Conservation (phyloP, 192 early-diverging fungal genomes). For the Chytriomyces confervae region DNA sequence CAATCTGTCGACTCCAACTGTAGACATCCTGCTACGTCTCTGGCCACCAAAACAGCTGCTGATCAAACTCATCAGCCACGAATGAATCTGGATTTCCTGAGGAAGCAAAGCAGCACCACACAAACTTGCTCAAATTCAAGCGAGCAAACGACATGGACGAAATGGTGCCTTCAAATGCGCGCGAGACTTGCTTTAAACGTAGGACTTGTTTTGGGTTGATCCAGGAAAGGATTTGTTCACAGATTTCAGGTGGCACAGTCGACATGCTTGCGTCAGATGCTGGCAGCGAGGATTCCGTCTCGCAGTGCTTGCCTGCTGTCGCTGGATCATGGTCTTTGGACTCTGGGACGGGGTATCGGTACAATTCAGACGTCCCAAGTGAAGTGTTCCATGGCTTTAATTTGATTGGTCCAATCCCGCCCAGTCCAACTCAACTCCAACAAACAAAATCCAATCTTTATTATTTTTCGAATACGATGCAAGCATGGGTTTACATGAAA, state of each 20-base stretch:
- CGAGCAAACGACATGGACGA: neutral
- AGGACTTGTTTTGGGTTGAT: neutral
- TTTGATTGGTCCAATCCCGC: no score
- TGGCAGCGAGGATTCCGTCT: no score
- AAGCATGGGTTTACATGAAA: slow-evolving; percentile 54
- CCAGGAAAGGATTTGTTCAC: neutral
- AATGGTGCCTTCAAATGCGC: neutral
- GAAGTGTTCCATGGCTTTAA: no score
- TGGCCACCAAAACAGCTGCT: neutral
- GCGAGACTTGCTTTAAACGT: neutral
- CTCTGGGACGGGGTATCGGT: no score
- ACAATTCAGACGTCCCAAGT: no score
- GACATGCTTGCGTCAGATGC: no score
- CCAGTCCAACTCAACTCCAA: no score
- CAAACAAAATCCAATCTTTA: no score
- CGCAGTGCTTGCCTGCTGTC: no score
- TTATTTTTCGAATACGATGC: no score
- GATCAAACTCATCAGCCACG: neutral
- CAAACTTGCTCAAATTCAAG: neutral
- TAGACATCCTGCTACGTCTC: neutral
- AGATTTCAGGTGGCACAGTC: neutral
- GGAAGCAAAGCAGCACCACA: neutral
- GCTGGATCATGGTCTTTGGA: no score
- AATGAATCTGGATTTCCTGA: neutral
- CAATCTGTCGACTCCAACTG: neutral